These are phyloP conservation scores for Diospyros kaki DNA, from an alignment of 148 eudicot genomes.

Conservation along the genomic window DNA sequence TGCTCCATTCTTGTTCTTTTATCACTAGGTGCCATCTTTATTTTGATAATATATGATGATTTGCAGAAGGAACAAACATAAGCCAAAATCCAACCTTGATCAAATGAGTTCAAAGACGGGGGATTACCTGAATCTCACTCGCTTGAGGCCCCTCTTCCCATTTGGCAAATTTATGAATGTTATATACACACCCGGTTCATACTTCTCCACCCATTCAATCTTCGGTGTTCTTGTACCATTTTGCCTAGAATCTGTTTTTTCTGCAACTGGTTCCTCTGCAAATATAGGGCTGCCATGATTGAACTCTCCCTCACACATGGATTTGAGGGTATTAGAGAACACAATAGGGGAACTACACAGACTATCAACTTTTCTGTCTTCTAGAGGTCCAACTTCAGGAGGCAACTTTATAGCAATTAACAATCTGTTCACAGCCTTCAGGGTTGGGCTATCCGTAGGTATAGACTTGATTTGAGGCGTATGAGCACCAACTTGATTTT, in stretches of 20 bases:
- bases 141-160: conserved; percentile 30
- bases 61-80: neutral
- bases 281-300: neutral
- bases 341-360: conserved; percentile 17
- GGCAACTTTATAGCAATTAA: conserved; percentile 8
- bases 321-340: conserved; percentile 16
- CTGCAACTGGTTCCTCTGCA: conserved; percentile 9
- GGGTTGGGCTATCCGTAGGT: conserved; percentile 13
- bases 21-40: too few species aligned
- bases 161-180: conserved; percentile 20
- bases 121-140: conserved; percentile 39
- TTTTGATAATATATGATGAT: too few species aligned
- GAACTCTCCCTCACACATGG: conserved; percentile 8
- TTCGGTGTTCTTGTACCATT: conserved; percentile 16
- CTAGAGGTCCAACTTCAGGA: conserved; percentile 8
- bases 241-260: conserved; percentile 4
- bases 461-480: conserved; percentile 9
- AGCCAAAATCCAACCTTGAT: neutral
- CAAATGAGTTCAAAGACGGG: neutral
- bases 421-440: conserved; percentile 13
- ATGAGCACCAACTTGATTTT: conserved; percentile 9
- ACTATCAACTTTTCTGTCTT: conserved; percentile 17
- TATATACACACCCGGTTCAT: conserved; percentile 36
- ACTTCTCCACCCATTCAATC: conserved; percentile 34
- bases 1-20: too few species aligned